Evolutionary conservation across 2,329 filamentous ascomycete species (phyloP).

Genomic region (Fusarium buxicola): DNA sequence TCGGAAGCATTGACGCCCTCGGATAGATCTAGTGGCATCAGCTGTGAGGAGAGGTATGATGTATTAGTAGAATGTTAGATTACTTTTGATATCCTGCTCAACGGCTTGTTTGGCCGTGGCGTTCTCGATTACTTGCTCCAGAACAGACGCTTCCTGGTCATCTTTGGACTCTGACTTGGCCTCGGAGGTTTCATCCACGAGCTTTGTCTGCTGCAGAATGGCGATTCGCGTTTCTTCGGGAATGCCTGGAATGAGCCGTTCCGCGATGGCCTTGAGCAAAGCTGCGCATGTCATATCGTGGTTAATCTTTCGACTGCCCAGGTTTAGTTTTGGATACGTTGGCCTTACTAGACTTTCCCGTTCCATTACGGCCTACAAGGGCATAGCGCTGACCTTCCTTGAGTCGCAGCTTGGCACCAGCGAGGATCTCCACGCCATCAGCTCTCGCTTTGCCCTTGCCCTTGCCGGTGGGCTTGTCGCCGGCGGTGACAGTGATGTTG

Average conservation of each 20-base stretch:
- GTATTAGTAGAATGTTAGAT: neutral
- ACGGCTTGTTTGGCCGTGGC: conserved; percentile 67
- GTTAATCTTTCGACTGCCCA: conserved; percentile 6
- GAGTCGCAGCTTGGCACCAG: conserved; percentile 75
- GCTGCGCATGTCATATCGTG: conserved; percentile 57
- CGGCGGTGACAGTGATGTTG: conserved; percentile 71
- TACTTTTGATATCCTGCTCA: conserved; percentile 71
- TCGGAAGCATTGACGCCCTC: conserved; percentile 69
- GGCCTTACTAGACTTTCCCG: conserved; percentile 80
- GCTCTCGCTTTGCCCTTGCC: conserved; percentile 59
- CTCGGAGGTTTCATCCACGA: conserved; percentile 50
- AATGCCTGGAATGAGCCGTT: conserved; percentile 83
- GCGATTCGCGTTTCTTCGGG: conserved; percentile 73
- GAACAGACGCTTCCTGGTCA: conserved; percentile 56
- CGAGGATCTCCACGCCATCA: conserved; percentile 74
- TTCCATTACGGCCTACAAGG: conserved; percentile 82
- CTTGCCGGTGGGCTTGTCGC: conserved; percentile 59
- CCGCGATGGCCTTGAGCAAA: conserved; percentile 78
- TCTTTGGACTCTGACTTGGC: conserved; percentile 12
- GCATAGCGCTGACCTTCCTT: conserved; percentile 82
- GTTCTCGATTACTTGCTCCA: conserved; percentile 75
- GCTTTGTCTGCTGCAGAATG: conserved; percentile 74
- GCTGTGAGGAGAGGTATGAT: neutral
- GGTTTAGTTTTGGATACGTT: neutral
- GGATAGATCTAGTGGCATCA: conserved; percentile 61